Base-by-base conservation (phyloP, 169 alveolate species). In the Eimeria tenella region DNA sequence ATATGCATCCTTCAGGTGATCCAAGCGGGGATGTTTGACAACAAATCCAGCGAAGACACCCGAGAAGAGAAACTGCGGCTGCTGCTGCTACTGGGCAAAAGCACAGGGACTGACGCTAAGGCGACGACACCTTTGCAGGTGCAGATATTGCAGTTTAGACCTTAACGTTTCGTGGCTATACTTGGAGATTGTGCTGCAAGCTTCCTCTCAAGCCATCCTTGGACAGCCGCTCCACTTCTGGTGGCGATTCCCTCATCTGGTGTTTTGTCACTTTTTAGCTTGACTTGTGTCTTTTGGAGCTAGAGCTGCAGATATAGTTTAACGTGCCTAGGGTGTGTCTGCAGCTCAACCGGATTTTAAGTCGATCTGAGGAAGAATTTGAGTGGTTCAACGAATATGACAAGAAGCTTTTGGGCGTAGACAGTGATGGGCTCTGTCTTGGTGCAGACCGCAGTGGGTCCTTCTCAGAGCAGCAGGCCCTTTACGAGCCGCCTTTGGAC, bases 21-120 rank as follows among this genome's bases (percentile, higher is more conserved):
- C 21, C 90, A 82, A 58, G 90, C 90, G n/a, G 90, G 90, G 23
- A 82, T 82, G 90, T 82, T 82, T 17, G 90, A 82, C 31, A 82
- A 82, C 90, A 82, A 82, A n/a, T 82, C 90, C 55, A 82, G 77
- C 58, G 90, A 55, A 25, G 90, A 82, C 10, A 9, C 63, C n/a
- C 53, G 90, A 82, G 90, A 82, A 82, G 90, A 82, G 53, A 82
- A 82, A n/a, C 90, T 82, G 55, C 25, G 88, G 15, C 71, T 79
- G 9, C 88, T 79, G 15, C 88, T 79, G 15, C 88, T 79, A 7
- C 88, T 79, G 52, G 62, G 63, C 23, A 55, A 82, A 58, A 56
- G 75, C 60, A 58, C 90, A 9, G 63, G 71, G 49, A 63, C 73
- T 0, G 90, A 60, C 90, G 19, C 90, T 4, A 19, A 17, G 9